Conservation (phyloP, 345 rosid species). For the Clarkia xantiana region DNA sequence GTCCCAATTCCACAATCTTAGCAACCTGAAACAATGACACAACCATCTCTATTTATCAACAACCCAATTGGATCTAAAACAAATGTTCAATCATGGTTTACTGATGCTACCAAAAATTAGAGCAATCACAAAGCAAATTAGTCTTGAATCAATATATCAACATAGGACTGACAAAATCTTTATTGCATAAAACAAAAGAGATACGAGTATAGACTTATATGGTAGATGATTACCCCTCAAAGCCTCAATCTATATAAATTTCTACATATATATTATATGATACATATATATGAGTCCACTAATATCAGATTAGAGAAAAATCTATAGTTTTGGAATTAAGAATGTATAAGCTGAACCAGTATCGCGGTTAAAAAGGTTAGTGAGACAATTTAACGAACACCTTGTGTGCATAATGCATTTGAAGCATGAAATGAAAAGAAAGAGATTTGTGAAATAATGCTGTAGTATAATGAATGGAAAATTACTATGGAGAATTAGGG, state of each 20-base stretch:
- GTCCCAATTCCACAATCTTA: constrained; percentile 26
- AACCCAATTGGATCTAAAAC: background rate
- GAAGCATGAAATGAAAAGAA: too few species aligned
- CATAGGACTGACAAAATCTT: constrained; percentile 1
- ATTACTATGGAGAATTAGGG: too few species aligned
- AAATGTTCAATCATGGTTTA: too few species aligned
- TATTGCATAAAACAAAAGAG: background rate
- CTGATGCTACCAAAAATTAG: too few species aligned
- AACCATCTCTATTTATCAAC: background rate
- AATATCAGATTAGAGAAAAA: background rate
- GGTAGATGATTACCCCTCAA: background rate
- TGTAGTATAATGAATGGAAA: too few species aligned
- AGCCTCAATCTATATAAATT: background rate
- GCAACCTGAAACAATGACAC: constrained; percentile 44
- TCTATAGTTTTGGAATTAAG: too few species aligned
- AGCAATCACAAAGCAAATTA: background rate
- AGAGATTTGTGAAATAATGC: too few species aligned
- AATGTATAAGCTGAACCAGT: too few species aligned
- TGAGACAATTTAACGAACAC: too few species aligned
- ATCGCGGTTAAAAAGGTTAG: too few species aligned
- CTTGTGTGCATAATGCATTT: too few species aligned
- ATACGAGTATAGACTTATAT: background rate
- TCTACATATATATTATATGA: background rate
- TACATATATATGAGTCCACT: background rate
- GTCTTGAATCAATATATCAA: background rate